Percentiles rank a stretch among this genome's conserved stretches.
Evolutionary conservation across 768 basidiomycete genomes (phyloP).

Genomic region (Psilocybe cyanescens): DNA sequence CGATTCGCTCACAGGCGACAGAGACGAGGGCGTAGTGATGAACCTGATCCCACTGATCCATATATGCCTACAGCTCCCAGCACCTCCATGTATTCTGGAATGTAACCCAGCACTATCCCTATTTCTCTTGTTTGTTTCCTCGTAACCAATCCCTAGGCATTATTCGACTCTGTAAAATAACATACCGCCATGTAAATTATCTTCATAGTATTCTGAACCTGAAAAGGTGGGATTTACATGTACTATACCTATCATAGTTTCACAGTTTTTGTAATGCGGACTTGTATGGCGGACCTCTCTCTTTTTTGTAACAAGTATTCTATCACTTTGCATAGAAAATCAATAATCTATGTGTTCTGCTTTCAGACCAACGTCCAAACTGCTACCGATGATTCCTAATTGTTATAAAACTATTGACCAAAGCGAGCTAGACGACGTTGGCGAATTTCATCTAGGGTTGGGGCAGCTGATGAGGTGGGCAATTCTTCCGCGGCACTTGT

Average conservation of each 20-base stretch:
- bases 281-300: neutral
- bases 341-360: neutral
- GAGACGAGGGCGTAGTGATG: constrained; percentile 29
- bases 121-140: neutral
- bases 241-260: neutral
- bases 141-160: neutral
- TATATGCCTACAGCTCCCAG: constrained; percentile 36
- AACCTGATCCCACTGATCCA: constrained; percentile 35
- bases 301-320: neutral
- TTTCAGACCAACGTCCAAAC: too few relatives aligned
- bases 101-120: constrained; percentile 13
- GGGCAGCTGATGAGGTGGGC: constrained; percentile 29
- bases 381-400: too few relatives aligned
- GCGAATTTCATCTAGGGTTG: constrained; percentile 70
- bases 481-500: constrained; percentile 22
- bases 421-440: constrained; percentile 67
- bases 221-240: neutral
- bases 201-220: neutral
- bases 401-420: constrained; percentile 30
- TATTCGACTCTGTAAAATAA: neutral
- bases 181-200: constrained; percentile 8
- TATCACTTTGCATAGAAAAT: neutral
- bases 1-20: constrained; percentile 50
- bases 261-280: neutral
- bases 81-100: constrained; percentile 27